Base-by-base conservation (phyloP, 768 basidiomycete genomes). In the Epithele typhae region DNA sequence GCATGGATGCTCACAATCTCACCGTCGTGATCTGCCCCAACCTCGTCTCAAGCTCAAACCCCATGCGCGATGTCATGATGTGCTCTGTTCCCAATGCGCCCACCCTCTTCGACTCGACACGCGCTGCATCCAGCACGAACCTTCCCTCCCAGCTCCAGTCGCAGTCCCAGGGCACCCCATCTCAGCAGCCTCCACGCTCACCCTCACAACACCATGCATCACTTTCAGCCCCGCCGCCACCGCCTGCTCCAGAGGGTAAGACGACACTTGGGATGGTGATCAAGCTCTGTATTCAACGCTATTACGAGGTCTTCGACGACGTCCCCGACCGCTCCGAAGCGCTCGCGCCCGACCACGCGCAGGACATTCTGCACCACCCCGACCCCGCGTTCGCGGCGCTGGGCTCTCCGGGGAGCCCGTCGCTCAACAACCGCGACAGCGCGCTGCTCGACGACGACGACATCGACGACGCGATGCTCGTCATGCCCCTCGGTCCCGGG, bases 221-320 rank as follows among this genome's bases (percentile, higher is more conserved):
- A 30, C 27, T 30, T 14, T 30, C 27, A 7, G 27, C 14, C 14
- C 8, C 27, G 8, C 27, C 27, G 7, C 7, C 27, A 7, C 30
- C 30, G 30, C 30, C 68, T 2, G 55, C 54, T 23, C 50, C 52
- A 3, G 75, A 79, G 56, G 76, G 75, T 25, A 69, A 68, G 53
- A 80, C 79, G 8, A 89, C 87, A 0, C 69, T 92, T 0, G 88
- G 87, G 3, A 69, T 72, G 51, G 68, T 92, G 34, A 71, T 91
- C 63, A 82, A 82, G 59, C 66, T 88, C 35, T 92, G 87, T 62
- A 90, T 92, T 41, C 76, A 85, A 56, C 78, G 79, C 35, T 92
- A 92, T 61, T 91, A 84, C 61, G 90, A 92, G 60, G 70, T 92
- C 24, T 92, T 92, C 55, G 89, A 91, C 59, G 90, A 92, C 55